A percentile compares a stretch with the other conserved stretches of the same genome.
Conservation (phyloP, 116 monocot genomes). For the Dioscorea cayenensis region DNA sequence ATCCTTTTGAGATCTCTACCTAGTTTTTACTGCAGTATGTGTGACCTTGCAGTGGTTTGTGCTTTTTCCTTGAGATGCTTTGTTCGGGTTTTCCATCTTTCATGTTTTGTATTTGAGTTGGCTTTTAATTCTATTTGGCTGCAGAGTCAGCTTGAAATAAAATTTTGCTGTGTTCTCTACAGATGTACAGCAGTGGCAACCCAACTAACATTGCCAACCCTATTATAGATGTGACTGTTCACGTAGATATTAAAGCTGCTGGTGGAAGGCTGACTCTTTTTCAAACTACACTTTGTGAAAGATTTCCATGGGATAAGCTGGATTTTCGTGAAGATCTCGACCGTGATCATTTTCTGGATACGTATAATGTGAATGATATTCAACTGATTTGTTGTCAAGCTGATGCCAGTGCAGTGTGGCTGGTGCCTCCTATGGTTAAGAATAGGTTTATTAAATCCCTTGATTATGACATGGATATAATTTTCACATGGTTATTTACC, state of each 20-base stretch:
- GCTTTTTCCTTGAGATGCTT: too few species aligned
- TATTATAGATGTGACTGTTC: conserved; percentile 75
- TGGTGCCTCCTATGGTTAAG: conserved; percentile 66
- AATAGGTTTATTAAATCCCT: conserved; percentile 52
- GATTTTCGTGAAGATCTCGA: conserved; percentile 35
- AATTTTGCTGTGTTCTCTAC: conserved; percentile 4
- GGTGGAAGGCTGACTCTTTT: conserved; percentile 71
- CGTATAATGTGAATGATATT: conserved; percentile 87
- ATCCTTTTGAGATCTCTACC: too few species aligned
- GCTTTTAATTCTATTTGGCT: too few species aligned
- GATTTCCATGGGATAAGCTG: conserved; percentile 31
- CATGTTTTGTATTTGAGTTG: too few species aligned
- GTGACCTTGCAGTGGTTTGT: too few species aligned
- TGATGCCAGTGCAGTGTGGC: conserved; percentile 82
- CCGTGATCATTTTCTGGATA: conserved; percentile 30
- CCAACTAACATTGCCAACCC: conserved; percentile 98
- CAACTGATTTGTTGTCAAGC: conserved; percentile 94
- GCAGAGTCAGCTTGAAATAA: too few species aligned
- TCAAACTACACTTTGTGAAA: conserved; percentile 77
- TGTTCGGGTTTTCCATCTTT: too few species aligned
- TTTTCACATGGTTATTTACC: conserved; percentile 77
- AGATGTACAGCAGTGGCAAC: conserved; percentile 99
- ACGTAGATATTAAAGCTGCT: conserved; percentile 73
- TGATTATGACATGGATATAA: conserved; percentile 41
- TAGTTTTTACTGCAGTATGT: too few species aligned